phyloP scores from a whole-genome alignment of 116 monocot species.

The Cymodocea nodosa region DNA sequence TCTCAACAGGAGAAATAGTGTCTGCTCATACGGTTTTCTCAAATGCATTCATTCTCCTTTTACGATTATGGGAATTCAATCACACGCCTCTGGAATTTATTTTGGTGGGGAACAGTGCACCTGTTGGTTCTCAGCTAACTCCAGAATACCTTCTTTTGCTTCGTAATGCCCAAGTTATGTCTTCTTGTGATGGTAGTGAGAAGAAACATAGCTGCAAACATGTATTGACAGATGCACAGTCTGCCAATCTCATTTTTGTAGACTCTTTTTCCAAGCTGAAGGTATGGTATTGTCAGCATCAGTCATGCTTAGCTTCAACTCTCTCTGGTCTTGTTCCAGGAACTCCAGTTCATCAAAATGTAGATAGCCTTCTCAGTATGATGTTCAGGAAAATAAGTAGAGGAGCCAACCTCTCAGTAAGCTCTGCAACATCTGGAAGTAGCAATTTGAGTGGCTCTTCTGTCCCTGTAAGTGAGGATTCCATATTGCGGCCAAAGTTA shows the following conservation, averaged over 20 bases:
- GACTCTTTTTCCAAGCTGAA: slow-evolving; percentile 93
- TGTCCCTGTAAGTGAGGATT: slow-evolving; percentile 52
- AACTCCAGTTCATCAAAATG: slow-evolving; percentile 81
- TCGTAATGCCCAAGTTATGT: slow-evolving; percentile 46
- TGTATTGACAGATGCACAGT: slow-evolving; percentile 7
- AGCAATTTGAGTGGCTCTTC: slow-evolving; percentile 77
- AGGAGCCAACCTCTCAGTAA: slow-evolving; percentile 37
- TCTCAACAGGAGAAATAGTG: slow-evolving; percentile 51
- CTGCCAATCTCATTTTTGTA: slow-evolving; percentile 50
- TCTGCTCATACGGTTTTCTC: slow-evolving; percentile 75
- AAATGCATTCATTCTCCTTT: slow-evolving; percentile 89
- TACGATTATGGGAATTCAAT: slow-evolving; percentile 93
- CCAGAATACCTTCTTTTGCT: slow-evolving; percentile 83
- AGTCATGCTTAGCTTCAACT: slow-evolving; percentile 95
- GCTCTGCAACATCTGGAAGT: slow-evolving; percentile 47
- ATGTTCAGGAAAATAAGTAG: slow-evolving; percentile 80
- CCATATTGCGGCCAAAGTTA: slow-evolving; percentile 41
- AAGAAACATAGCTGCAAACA: slow-evolving; percentile 4
- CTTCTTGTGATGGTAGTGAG: slow-evolving; percentile 16
- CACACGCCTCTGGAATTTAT: slow-evolving; percentile 90
- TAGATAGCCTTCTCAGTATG: slow-evolving; percentile 75
- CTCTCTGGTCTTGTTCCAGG: slow-evolving; percentile 76
- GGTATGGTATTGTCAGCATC: slow-evolving; percentile 91
- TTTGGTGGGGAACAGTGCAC: slow-evolving; percentile 81
- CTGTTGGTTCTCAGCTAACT: slow-evolving; percentile 84